Base-by-base conservation (phyloP, 2,329 filamentous ascomycete genomes). In the Cordyceps javanica region DNA sequence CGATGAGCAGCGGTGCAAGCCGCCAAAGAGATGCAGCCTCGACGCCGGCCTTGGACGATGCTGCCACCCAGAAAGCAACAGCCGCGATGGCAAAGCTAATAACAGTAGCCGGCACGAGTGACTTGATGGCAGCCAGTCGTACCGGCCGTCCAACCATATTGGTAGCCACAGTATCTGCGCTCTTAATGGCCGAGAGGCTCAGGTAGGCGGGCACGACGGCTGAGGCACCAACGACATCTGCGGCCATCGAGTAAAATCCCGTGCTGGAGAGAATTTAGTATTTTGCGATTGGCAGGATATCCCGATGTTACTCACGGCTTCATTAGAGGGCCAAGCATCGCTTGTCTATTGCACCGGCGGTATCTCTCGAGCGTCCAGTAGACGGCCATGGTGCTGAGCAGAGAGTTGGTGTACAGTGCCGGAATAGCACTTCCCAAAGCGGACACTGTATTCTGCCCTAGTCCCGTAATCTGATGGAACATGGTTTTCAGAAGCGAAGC, bases 351-450 rank as follows among this genome's bases (percentile, higher is more conserved):
- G 14, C 51, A 44, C 13, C 51, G 51, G 10, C 51, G 51, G 26
- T 54, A 45, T 36, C 41, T 45, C 39, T 54, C 51, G 13, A 54
- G 8, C 4, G 51, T 44, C 51, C 51, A 54, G 51, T 54, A 45
- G 19, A 45, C 11, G 13, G 51, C 21, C 51, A 54, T 36, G 13
- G 28, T 23, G 2, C 39, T 45, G 26, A 54, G 28, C 13, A 54
- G 51, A 11, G 39, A 44, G 13, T 39, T 36, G n/a, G 26, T 45
- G 28, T 54, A 54, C 19, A 54, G 23, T 9, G 25, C 26, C 8
- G 39, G 25, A 6, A 28, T 11, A 1, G 3, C 8, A 7, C 5
- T n/a, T 1, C 38, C 26, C 8, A 3, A 30, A 10, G 16, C 6
- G 8, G 25, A 8, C 8, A 11, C 7, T 9, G 7, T 2, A 8